Percentiles rank a stretch among this genome's conserved stretches.
phyloP scores from a whole-genome alignment of 306 rosid genomes.

The Inga laurina region DNA sequence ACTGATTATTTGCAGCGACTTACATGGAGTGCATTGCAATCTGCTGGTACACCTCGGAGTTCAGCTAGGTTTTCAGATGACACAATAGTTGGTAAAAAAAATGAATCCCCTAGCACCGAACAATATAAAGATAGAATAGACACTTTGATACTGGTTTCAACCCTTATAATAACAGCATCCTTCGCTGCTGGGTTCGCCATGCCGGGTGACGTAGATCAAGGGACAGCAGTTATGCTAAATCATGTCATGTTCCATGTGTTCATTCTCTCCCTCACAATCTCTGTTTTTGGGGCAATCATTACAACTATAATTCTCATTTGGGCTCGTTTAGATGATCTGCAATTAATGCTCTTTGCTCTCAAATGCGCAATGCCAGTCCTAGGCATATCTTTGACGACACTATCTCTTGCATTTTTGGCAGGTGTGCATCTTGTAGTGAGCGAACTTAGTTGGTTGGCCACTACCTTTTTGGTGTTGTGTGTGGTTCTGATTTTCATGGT shows the following conservation, averaged over 20 bases:
- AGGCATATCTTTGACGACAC: constrained; percentile 30
- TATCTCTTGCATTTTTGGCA: constrained; percentile 42
- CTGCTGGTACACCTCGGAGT: neutral
- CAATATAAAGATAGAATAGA: constrained; percentile 21
- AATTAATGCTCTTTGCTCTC: neutral
- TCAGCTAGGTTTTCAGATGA: neutral
- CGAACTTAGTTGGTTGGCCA: constrained; percentile 26
- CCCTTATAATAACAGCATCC: constrained; percentile 35
- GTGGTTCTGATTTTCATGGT: neutral
- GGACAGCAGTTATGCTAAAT: constrained; percentile 17
- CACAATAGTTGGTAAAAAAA: neutral
- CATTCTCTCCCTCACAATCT: constrained; percentile 35
- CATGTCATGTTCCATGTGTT: constrained; percentile 17
- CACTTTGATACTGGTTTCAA: constrained; percentile 31
- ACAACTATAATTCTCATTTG: constrained; percentile 38
- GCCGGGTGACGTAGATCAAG: constrained; percentile 17
- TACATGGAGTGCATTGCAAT: constrained; percentile 27
- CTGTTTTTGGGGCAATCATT: constrained; percentile 32
- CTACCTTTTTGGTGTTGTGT: constrained; percentile 2
- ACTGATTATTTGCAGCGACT: constrained; percentile 12
- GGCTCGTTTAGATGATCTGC: constrained; percentile 28
- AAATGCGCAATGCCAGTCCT: constrained; percentile 24
- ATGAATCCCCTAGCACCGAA: neutral
- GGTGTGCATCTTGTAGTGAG: constrained; percentile 36
- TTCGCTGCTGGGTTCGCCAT: constrained; percentile 41